Evolutionary conservation across 179 eudicot species (phyloP), one percentile per base, ranked within the genome.

Genomic region (Amaranthus tricolor): DNA sequence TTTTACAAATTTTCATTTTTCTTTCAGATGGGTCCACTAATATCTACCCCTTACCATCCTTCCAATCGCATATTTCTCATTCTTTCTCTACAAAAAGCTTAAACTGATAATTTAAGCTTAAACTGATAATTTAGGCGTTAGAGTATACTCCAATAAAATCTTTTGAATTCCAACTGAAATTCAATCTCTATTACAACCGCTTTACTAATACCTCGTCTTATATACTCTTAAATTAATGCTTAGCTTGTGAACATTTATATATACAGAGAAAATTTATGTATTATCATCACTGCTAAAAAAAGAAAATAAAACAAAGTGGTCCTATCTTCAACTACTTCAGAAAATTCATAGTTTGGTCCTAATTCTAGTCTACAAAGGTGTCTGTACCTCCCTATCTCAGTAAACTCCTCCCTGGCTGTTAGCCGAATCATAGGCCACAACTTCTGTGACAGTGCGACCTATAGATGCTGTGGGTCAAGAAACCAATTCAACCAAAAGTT

Each of bases 301-400:
- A 58, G 55, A 62, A 71, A 65, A 58, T 50, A 12, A 80, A 62
- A 72, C n/a, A 12, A 50, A 67, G 79, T 80, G 83, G 83, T 80
- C 83, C 83, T 48, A 1, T 67, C 52, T 54, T 67, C 31, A 70
- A 44, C 74, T 70, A 52, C 47, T n/a, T 59, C 70, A 75, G 58
- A 44, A 47, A 76, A 73, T 61, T 56, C 49, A 79, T 69, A 70
- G 76, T 56, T 76, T 77, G 83, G 83, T 77, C 83, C 83, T 68
- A 67, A 55, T 62, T 14, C 80, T 79, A 62, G 24, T 31, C 13
- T 57, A 71, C 59, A 31, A 72, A 58, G 72, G 51, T 49, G 17
- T 70, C 50, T 44, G 57, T 71, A 72, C 58, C 62, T 49, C 51
- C 70, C 74, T 71, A 60, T 57, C 59, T 47, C 9, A 31, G 40